These are phyloP conservation scores for Talaromyces sp. DNA, from an alignment of 2,329 filamentous ascomycete genomes.

Conservation along the genomic window DNA sequence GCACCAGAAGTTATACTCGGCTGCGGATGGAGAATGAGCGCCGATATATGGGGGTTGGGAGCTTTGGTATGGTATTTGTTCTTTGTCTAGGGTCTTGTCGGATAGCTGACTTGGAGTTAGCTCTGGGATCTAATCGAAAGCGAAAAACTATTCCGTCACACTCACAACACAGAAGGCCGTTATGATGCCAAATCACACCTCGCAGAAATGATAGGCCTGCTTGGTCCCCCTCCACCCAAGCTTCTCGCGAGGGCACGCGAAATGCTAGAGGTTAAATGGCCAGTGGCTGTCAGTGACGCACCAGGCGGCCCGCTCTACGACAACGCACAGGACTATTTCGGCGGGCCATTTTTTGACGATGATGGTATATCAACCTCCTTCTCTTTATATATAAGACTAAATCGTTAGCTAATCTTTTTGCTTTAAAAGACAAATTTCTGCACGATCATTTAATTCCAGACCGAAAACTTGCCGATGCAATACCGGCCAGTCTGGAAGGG, in stretches of 20 bases:
- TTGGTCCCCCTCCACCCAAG: conserved; percentile 31
- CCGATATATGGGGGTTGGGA: conserved; percentile 44
- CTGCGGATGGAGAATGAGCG: conserved; percentile 30
- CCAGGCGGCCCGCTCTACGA: conserved; percentile 1
- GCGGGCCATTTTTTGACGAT: conserved; percentile 27
- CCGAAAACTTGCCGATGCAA: conserved; percentile 17
- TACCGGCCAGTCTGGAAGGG: conserved; percentile 18
- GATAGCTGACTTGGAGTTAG: not conserved
- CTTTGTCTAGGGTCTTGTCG: not conserved
- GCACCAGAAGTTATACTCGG: conserved; percentile 36
- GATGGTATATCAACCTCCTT: conserved; percentile 18
- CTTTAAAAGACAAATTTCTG: conserved; percentile 19
- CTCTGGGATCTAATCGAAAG: not conserved
- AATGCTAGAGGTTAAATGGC: conserved; percentile 17
- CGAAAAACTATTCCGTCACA: not conserved
- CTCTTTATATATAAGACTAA: no score
- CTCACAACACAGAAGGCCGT: not conserved
- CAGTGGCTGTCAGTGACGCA: not conserved
- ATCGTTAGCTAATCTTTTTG: no score
- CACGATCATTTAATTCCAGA: conserved; percentile 18
- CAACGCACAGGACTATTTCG: conserved; percentile 6
- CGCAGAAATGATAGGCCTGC: conserved; percentile 36
- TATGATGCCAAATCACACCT: conserved; percentile 21
- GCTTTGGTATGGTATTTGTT: conserved; percentile 32
- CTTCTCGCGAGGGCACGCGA: conserved; percentile 19